A percentile compares a stretch with the other conserved stretches of the same genome.
These are phyloP conservation scores for Pyrenopolyporus hunteri DNA, from an alignment of 495 filamentous ascomycete species.

Conservation along the genomic window DNA sequence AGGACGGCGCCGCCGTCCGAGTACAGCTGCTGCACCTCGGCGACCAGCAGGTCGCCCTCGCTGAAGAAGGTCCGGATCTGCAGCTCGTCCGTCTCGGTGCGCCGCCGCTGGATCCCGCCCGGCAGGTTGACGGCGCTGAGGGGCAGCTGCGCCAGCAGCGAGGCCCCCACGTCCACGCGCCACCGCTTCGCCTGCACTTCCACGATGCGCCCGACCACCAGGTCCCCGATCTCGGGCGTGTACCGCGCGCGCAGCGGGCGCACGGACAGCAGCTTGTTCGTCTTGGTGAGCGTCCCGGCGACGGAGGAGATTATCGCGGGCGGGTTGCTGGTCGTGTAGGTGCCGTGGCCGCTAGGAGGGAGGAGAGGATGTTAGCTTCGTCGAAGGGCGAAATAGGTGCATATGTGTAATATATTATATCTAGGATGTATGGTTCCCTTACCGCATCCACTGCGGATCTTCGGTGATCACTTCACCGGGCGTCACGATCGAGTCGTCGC, in stretches of 20 bases:
- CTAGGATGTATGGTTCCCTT: conserved; percentile 36
- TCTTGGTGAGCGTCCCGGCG: conserved; percentile 83
- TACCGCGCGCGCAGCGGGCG: conserved; percentile 90
- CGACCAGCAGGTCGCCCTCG: conserved; percentile 87
- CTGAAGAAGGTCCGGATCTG: conserved; percentile 92
- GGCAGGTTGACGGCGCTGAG: conserved; percentile 91
- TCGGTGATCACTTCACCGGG: conserved; percentile 87
- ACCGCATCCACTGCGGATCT: conserved; percentile 98
- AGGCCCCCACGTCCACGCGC: conserved; percentile 89
- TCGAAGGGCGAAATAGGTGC: too few relatives aligned
- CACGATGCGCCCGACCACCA: conserved; percentile 91
- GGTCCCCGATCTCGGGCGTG: conserved; percentile 91
- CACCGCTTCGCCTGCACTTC: conserved; percentile 89
- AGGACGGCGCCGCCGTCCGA: conserved; percentile 80
- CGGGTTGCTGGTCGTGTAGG: conserved; percentile 65
- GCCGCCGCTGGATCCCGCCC: conserved; percentile 86
- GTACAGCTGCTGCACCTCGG: conserved; percentile 87
- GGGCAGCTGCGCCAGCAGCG: conserved; percentile 80
- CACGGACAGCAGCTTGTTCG: conserved; percentile 95
- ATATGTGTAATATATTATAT: neutral
- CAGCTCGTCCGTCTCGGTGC: conserved; percentile 92
- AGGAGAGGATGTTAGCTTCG: conserved; percentile 7
- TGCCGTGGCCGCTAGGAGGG: conserved; percentile 75
- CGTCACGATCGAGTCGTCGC: conserved; percentile 68
- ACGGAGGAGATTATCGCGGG: conserved; percentile 82